Evolutionary conservation across 108 stramenopile species (phyloP).

Genomic region (Fistulifera pelliculosa): DNA sequence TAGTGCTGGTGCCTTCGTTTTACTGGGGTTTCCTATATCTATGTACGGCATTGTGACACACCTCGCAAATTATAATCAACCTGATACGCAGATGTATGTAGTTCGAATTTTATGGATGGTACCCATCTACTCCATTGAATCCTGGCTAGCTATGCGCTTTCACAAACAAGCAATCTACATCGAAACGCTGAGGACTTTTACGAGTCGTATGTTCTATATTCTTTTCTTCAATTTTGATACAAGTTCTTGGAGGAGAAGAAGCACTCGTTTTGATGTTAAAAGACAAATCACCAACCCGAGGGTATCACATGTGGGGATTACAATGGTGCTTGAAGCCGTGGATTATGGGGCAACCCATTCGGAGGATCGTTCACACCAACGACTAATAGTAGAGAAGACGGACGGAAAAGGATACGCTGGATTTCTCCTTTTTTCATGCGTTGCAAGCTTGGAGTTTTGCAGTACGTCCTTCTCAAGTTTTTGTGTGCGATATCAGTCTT

Average conservation of each 20-base stretch:
- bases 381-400: slow-evolving; percentile 3
- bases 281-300: slow-evolving; percentile 81
- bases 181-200: slow-evolving; percentile 77
- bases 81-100: slow-evolving; percentile 75
- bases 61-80: slow-evolving; percentile 86
- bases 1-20: slow-evolving; percentile 80
- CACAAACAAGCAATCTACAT: slow-evolving; percentile 76
- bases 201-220: slow-evolving; percentile 90
- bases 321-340: slow-evolving; percentile 82
- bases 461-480: slow-evolving; percentile 90
- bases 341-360: slow-evolving; percentile 86
- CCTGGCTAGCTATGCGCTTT: slow-evolving; percentile 85
- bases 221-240: slow-evolving; percentile 90
- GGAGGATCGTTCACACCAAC: slow-evolving; percentile 8
- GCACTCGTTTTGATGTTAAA: slow-evolving; percentile 75
- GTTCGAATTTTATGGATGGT: slow-evolving; percentile 91
- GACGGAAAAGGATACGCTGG: slow-evolving; percentile 71
- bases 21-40: slow-evolving; percentile 82
- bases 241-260: slow-evolving; percentile 87
- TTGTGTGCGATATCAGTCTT: slow-evolving; percentile 42
- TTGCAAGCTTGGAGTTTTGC: slow-evolving; percentile 85
- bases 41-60: slow-evolving; percentile 81
- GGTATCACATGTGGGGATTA: slow-evolving; percentile 79
- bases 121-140: slow-evolving; percentile 74
- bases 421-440: slow-evolving; percentile 77